Percentiles rank a stretch among this genome's conserved stretches.
These are phyloP conservation scores for Centella asiatica DNA, from an alignment of 129 eudicot species.

Conservation along the genomic window DNA sequence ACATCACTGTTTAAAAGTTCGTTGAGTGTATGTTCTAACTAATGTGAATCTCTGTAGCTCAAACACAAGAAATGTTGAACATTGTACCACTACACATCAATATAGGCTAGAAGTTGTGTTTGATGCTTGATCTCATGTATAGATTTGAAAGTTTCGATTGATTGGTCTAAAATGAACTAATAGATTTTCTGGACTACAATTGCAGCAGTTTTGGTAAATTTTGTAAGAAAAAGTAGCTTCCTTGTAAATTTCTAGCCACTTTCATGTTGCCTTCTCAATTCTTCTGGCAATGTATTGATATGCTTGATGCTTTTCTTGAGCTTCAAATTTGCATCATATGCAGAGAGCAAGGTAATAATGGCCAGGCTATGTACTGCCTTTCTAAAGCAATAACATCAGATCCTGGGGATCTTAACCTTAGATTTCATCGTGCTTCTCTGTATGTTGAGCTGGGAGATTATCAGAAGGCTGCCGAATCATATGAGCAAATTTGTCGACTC, in stretches of 20 bases:
- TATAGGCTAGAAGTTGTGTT: neutral
- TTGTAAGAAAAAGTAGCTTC: neutral
- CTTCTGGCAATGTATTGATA: neutral
- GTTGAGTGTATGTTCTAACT: neutral
- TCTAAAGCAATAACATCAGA: constrained; percentile 72
- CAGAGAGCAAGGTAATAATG: constrained; percentile 71
- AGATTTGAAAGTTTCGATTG: neutral
- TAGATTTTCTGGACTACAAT: neutral
- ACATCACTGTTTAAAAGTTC: neutral
- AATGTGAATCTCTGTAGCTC: neutral
- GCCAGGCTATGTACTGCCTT: constrained; percentile 70
- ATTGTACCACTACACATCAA: neutral
- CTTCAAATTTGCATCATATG: constrained; percentile 8
- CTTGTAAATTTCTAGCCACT: neutral
- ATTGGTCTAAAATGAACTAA: neutral
- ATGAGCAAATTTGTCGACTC: constrained; percentile 56
- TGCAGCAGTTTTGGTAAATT: neutral
- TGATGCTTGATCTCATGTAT: neutral
- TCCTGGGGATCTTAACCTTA: constrained; percentile 64
- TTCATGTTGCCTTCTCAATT: neutral
- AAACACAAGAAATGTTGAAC: neutral
- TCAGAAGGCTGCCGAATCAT: constrained; percentile 77
- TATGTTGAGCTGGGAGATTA: constrained; percentile 52
- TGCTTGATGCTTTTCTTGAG: neutral
- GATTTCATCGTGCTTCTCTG: constrained; percentile 60